Conservation (phyloP, 2,329 filamentous ascomycete genomes). For the Tolypocladium ophioglossoides region DNA sequence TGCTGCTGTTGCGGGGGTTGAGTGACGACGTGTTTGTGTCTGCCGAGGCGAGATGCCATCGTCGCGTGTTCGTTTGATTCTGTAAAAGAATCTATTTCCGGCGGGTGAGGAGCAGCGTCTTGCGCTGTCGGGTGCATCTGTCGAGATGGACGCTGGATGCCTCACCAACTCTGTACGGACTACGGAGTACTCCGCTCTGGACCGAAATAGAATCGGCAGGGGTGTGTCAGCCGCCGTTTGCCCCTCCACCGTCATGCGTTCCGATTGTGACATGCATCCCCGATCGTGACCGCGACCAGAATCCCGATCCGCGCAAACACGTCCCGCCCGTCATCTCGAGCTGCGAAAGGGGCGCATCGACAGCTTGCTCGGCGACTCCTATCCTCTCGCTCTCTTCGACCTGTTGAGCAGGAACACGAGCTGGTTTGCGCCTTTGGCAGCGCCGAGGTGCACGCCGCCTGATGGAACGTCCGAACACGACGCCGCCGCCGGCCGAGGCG, state of each 20-base stretch:
- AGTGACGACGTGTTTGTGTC: too few relatives aligned
- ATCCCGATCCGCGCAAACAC: neutral
- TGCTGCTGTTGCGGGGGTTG: too few relatives aligned
- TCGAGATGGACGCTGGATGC: too few relatives aligned
- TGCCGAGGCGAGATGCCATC: too few relatives aligned
- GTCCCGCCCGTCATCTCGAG: neutral
- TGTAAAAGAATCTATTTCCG: too few relatives aligned
- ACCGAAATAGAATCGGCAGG: neutral
- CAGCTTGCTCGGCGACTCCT: neutral
- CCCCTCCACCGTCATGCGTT: neutral
- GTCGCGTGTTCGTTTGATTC: too few relatives aligned
- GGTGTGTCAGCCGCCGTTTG: neutral
- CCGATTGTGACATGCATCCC: neutral
- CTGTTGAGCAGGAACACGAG: neutral
- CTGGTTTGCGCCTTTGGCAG: neutral
- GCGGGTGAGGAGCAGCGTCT: too few relatives aligned
- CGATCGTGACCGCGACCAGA: neutral
- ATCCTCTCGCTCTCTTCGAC: neutral
- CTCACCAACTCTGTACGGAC: too few relatives aligned
- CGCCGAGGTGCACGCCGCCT: neutral
- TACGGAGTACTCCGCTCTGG: too few relatives aligned
- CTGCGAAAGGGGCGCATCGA: neutral
- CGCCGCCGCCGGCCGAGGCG: constrained; percentile 29
- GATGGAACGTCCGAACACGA: constrained; percentile 40
- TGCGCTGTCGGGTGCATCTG: too few relatives aligned